Percentiles rank a stretch among this genome's conserved stretches.
phyloP scores from a whole-genome alignment of 129 eudicot species.

The Silybum marianum region DNA sequence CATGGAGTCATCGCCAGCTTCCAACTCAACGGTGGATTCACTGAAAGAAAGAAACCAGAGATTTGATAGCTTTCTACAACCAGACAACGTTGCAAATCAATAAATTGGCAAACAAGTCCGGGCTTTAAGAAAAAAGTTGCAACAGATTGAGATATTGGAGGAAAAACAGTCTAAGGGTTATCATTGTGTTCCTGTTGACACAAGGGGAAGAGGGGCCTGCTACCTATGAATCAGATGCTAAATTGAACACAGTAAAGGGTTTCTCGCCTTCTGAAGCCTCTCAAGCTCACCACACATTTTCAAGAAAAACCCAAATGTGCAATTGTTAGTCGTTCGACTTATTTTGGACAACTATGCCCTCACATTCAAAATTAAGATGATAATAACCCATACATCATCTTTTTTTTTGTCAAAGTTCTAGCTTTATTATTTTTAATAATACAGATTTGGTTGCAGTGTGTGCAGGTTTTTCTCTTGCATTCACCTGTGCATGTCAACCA shows the following conservation, averaged over 20 bases:
- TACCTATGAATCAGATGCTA: slow-evolving; percentile 32
- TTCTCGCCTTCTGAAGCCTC: slow-evolving; percentile 44
- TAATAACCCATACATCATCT: neutral
- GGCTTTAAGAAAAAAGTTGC: too few species aligned
- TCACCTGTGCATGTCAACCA: slow-evolving; percentile 46
- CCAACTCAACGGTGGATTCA: slow-evolving; percentile 59
- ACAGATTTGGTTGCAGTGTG: slow-evolving; percentile 5
- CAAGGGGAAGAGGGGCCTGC: slow-evolving; percentile 40
- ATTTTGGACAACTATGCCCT: neutral
- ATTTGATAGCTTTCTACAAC: slow-evolving; percentile 67
- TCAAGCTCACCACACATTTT: slow-evolving; percentile 36
- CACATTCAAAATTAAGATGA: neutral
- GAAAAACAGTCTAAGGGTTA: too few species aligned
- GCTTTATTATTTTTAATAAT: neutral
- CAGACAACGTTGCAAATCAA: slow-evolving; percentile 52
- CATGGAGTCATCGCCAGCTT: slow-evolving; percentile 89
- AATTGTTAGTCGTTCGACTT: neutral
- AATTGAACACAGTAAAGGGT: slow-evolving; percentile 40
- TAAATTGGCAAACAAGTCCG: slow-evolving; percentile 34
- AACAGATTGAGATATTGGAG: too few species aligned
- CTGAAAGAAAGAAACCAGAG: slow-evolving; percentile 45
- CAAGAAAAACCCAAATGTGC: neutral
- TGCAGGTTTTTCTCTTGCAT: slow-evolving; percentile 56
- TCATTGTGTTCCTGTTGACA: neutral
- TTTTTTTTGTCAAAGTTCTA: neutral